Percentiles rank a stretch among this genome's conserved stretches.
These are phyloP conservation scores for Nigrospora osmanthi DNA, from an alignment of 2,329 filamentous ascomycete species.

Conservation along the genomic window DNA sequence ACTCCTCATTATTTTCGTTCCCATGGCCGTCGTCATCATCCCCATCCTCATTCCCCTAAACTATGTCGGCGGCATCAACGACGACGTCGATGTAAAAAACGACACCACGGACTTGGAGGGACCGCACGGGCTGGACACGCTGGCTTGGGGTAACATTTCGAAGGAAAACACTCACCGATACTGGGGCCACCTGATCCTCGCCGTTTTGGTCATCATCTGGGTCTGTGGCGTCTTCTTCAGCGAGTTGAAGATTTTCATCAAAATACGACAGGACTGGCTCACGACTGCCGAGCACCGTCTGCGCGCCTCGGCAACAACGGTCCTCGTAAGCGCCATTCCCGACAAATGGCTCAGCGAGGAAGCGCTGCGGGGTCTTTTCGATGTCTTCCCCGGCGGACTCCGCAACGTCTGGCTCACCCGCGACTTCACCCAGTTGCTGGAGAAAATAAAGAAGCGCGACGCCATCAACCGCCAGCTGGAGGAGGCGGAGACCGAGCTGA, in stretches of 20 bases:
- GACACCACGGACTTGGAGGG: slow-evolving; percentile 22
- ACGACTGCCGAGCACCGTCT: slow-evolving; percentile 93
- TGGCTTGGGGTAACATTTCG: slow-evolving; percentile 84
- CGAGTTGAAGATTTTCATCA: slow-evolving; percentile 81
- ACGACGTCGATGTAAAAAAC: slow-evolving; percentile 33
- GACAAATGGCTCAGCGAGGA: slow-evolving; percentile 82
- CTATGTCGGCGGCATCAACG: slow-evolving; percentile 60
- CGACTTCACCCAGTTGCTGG: slow-evolving; percentile 72
- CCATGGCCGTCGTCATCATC: slow-evolving; percentile 68
- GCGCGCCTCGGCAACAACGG: slow-evolving; percentile 88
- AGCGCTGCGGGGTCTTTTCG: slow-evolving; percentile 75
- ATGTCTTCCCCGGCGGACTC: slow-evolving; percentile 92
- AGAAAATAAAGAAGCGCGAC: slow-evolving; percentile 74
- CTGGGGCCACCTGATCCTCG: slow-evolving; percentile 78
- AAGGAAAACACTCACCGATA: slow-evolving; percentile 59
- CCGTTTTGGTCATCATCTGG: slow-evolving; percentile 70
- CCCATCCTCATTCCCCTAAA: slow-evolving; percentile 87
- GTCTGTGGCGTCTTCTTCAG: slow-evolving; percentile 82
- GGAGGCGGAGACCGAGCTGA: slow-evolving; percentile 73
- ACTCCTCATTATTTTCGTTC: slow-evolving; percentile 85
- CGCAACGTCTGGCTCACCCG: slow-evolving; percentile 96
- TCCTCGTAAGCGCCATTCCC: slow-evolving; percentile 86
- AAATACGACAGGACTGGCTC: slow-evolving; percentile 87
- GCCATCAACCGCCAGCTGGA: slow-evolving; percentile 67
- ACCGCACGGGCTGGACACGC: slow-evolving; percentile 60